phyloP scores from a whole-genome alignment of 2,329 filamentous ascomycete species.

The Fusarium sp. region DNA sequence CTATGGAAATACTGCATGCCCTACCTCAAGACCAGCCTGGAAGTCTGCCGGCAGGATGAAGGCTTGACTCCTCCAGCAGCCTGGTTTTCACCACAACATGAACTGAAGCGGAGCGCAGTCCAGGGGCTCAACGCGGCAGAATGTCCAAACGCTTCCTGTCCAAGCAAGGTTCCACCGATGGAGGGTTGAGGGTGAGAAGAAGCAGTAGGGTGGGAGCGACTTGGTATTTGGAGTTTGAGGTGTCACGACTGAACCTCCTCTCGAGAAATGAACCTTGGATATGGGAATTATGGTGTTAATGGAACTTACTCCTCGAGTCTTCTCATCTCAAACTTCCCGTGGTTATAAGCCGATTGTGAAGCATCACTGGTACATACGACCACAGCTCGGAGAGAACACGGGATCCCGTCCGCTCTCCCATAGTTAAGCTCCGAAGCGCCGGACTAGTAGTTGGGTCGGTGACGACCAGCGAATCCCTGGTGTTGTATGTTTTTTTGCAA shows the following conservation, averaged over 20 bases:
- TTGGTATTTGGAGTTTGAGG: neutral
- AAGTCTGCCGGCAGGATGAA: neutral
- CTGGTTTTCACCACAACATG: conserved; percentile 2
- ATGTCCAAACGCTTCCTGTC: conserved; percentile 3
- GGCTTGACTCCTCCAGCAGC: neutral
- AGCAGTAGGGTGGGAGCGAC: neutral
- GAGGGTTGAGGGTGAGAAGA: neutral
- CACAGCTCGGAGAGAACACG: conserved; percentile 30
- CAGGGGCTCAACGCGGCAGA: neutral
- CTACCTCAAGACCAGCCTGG: conserved; percentile 1
- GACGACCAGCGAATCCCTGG: conserved; percentile 29
- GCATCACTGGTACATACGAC: conserved; percentile 12
- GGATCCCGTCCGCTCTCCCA: conserved; percentile 31
- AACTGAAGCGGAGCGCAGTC: neutral
- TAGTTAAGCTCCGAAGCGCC: conserved; percentile 26
- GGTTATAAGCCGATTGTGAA: neutral
- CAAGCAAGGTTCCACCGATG: conserved; percentile 6
- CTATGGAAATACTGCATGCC: conserved; percentile 13
- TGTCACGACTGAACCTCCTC: neutral
- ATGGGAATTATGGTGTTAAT: neutral
- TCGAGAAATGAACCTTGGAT: neutral
- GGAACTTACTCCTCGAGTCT: neutral
- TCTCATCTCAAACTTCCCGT: neutral
- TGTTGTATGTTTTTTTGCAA: conserved; percentile 24
- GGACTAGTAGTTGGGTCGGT: conserved; percentile 32